A percentile compares a stretch with the other conserved stretches of the same genome.
phyloP scores from a whole-genome alignment of 768 basidiomycete genomes.

The Boletus tylopilopsis region DNA sequence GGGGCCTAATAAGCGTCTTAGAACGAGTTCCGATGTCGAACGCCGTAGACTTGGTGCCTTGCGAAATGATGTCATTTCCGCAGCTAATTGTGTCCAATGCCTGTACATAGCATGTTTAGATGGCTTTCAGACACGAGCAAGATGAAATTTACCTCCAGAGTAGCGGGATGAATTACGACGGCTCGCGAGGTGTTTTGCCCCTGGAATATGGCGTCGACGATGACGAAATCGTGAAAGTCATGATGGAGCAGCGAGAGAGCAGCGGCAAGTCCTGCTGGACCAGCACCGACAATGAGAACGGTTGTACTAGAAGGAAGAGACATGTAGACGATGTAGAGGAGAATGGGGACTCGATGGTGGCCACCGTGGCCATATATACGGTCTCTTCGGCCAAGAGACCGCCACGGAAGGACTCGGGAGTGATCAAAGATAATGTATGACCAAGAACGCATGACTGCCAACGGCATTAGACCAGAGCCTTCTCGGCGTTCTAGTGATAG shows the following conservation, averaged over 20 bases:
- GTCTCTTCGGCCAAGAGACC: background rate
- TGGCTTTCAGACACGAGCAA: constrained; percentile 30
- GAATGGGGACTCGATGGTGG: background rate
- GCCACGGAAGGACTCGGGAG: background rate
- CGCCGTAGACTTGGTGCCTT: constrained; percentile 31
- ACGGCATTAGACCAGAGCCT: no score
- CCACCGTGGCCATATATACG: background rate
- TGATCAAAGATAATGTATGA: no score
- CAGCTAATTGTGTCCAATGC: constrained; percentile 43
- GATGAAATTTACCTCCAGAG: constrained; percentile 41
- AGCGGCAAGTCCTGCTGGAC: constrained; percentile 45
- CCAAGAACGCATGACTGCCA: no score
- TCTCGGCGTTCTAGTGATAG: no score
- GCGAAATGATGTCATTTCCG: constrained; percentile 35
- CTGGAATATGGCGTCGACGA: constrained; percentile 38
- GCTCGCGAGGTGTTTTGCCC: constrained; percentile 42
- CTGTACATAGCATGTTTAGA: constrained; percentile 27
- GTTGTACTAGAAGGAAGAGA: constrained; percentile 35
- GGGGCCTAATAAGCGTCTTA: constrained; percentile 22
- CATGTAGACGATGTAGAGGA: background rate
- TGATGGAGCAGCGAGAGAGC: constrained; percentile 44
- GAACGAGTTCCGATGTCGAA: constrained; percentile 32
- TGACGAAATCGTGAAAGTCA: constrained; percentile 38
- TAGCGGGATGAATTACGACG: constrained; percentile 45
- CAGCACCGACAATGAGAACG: constrained; percentile 49